These are phyloP conservation scores for Collybiopsis confluens DNA, from an alignment of 768 basidiomycete species.

Conservation along the genomic window DNA sequence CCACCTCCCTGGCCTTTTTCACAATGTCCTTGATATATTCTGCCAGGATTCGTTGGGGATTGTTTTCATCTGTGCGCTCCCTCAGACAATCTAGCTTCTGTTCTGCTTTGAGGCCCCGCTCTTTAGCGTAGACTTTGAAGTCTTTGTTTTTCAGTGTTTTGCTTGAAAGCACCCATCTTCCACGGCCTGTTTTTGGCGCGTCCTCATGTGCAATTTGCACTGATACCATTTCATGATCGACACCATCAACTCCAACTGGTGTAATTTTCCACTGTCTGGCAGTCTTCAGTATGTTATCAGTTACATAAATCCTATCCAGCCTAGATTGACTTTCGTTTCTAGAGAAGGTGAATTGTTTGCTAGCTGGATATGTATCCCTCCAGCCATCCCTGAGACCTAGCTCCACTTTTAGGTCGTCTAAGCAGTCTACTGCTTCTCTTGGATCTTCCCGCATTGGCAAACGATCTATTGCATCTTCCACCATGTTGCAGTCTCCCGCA, in stretches of 20 bases:
- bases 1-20: too few relatives aligned
- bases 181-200: constrained; percentile 24
- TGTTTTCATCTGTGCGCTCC: neutral
- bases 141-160: constrained; percentile 17
- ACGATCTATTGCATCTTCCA: too few relatives aligned
- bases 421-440: too few relatives aligned
- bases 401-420: too few relatives aligned
- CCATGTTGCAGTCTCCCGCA: too few relatives aligned
- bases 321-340: constrained; percentile 21
- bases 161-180: constrained; percentile 26
- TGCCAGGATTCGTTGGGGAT: constrained; percentile 14
- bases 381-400: too few relatives aligned
- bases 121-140: constrained; percentile 4
- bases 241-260: constrained; percentile 12
- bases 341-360: too few relatives aligned
- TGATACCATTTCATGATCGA: constrained; percentile 29
- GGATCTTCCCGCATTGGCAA: too few relatives aligned
- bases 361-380: too few relatives aligned
- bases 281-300: constrained; percentile 4
- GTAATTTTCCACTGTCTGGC: constrained; percentile 23
- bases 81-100: constrained; percentile 4
- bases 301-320: constrained; percentile 32
- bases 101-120: constrained; percentile 1
- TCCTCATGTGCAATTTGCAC: constrained; percentile 16
- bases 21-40: too few relatives aligned